phyloP scores from a whole-genome alignment of 2,329 filamentous ascomycete species.

The Ophiostoma sp. region DNA sequence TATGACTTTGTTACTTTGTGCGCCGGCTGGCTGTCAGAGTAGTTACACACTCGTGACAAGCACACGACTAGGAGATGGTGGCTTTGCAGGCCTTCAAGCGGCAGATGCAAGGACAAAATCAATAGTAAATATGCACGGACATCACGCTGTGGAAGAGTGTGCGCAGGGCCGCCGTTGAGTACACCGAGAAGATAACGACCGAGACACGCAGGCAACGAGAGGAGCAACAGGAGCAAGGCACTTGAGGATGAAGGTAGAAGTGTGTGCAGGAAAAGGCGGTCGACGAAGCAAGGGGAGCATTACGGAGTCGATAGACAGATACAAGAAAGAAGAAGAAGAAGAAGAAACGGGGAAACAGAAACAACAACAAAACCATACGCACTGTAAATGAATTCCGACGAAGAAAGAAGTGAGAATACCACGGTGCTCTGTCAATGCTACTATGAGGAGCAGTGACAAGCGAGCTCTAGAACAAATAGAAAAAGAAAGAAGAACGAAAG shows the following conservation, averaged over 20 bases:
- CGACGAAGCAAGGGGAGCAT: neutral
- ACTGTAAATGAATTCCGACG: too few relatives aligned
- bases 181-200: neutral
- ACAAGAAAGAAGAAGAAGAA: neutral
- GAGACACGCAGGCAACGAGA: neutral
- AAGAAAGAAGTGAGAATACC: neutral
- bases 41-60: neutral
- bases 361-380: neutral
- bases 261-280: constrained; percentile 1
- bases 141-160: neutral
- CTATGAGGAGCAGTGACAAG: neutral
- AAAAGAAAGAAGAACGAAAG: neutral
- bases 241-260: neutral
- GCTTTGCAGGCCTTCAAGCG: neutral
- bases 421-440: neutral
- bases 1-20: constrained; percentile 2
- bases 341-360: neutral
- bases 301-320: neutral
- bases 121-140: neutral
- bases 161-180: too few relatives aligned
- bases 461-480: neutral
- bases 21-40: neutral
- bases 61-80: too few relatives aligned
- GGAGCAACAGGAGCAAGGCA: neutral
- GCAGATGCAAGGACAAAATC: neutral